Percentiles rank a stretch among this genome's conserved stretches.
Conservation (phyloP, 257 asterid species). For the Solanum lycopersicoides region DNA sequence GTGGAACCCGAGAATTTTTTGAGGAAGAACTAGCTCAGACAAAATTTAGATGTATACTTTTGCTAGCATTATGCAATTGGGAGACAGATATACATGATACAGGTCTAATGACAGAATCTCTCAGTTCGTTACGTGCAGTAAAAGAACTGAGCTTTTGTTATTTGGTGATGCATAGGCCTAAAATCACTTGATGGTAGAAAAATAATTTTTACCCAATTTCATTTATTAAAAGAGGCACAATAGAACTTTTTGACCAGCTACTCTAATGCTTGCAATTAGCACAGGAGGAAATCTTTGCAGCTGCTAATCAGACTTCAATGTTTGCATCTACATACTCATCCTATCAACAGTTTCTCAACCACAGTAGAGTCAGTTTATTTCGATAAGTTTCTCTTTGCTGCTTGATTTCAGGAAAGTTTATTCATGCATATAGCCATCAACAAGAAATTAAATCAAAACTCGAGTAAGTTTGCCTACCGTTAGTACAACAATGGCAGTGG, state of each 20-base stretch:
- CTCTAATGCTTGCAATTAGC: not conserved
- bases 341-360: not conserved
- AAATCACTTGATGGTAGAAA: not conserved
- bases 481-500: conserved; percentile 94
- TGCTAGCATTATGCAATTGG: not conserved
- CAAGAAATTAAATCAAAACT: not conserved
- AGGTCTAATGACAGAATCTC: not conserved
- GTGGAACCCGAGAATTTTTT: not conserved
- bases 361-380: not conserved
- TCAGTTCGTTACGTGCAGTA: not conserved
- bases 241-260: not conserved
- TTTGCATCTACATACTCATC: not conserved
- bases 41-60: not conserved
- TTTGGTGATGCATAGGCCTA: not conserved
- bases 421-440: not conserved
- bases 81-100: not conserved
- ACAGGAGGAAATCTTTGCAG: not conserved
- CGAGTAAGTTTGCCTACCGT: conserved; percentile 33
- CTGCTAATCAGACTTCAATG: not conserved
- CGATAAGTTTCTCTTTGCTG: not conserved
- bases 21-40: not conserved
- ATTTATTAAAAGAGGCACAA: not conserved
- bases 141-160: not conserved
- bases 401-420: not conserved
- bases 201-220: not conserved